A percentile compares a stretch with the other conserved stretches of the same genome.
These are phyloP conservation scores for Arabidopsis hybrid DNA, from an alignment of 441 rosid species.

Conservation along the genomic window DNA sequence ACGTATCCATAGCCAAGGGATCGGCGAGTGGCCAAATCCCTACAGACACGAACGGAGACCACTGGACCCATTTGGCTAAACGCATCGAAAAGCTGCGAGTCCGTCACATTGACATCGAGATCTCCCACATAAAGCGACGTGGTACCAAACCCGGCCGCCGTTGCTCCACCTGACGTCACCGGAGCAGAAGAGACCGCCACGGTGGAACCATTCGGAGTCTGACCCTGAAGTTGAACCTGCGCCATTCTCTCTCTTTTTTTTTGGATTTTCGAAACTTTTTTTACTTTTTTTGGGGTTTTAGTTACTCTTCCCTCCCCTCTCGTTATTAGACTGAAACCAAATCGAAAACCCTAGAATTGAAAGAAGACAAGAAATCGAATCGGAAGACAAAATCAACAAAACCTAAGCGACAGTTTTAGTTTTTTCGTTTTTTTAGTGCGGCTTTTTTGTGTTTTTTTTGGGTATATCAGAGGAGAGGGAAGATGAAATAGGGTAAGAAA, in stretches of 20 bases:
- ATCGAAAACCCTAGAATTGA: conserved; percentile 37
- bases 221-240: conserved; percentile 64
- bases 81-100: conserved; percentile 80
- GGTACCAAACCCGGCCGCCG: conserved; percentile 56
- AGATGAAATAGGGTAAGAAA: conserved; percentile 46
- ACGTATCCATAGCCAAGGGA: conserved; percentile 94
- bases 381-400: conserved; percentile 30
- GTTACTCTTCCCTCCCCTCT: conserved; percentile 87
- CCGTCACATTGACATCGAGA: conserved; percentile 77
- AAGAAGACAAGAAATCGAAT: conserved; percentile 19
- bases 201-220: conserved; percentile 49
- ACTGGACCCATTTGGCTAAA: conserved; percentile 82
- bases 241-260: conserved; percentile 53
- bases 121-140: conserved; percentile 91
- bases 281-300: conserved; percentile 45
- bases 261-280: conserved; percentile 23
- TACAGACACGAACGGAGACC: conserved; percentile 78
- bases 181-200: conserved; percentile 10
- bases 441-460: conserved; percentile 19
- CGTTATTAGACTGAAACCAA: conserved; percentile 50
- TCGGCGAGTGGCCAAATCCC: conserved; percentile 75
- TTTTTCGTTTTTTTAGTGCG: conserved; percentile 20
- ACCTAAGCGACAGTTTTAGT: conserved; percentile 17
- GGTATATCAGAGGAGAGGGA: conserved; percentile 66
- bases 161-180: conserved; percentile 27